Evolutionary conservation across 768 basidiomycete species (phyloP).

Genomic region (Russula virescens): DNA sequence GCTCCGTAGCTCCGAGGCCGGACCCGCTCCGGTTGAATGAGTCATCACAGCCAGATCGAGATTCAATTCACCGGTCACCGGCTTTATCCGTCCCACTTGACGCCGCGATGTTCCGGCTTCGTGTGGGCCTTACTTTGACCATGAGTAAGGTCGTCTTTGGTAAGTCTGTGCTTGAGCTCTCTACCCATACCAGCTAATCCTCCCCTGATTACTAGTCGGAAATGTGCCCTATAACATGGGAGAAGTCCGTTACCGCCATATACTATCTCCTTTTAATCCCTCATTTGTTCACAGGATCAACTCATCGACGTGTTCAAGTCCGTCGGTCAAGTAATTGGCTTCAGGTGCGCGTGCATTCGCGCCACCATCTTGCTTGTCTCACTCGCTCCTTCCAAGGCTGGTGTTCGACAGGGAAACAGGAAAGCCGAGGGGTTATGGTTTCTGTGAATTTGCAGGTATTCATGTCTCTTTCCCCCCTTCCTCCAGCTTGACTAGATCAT

Average conservation of each 20-base stretch:
- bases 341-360: constrained; percentile 47
- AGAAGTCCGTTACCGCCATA: constrained; percentile 41
- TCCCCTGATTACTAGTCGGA: constrained; percentile 48
- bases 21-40: no score
- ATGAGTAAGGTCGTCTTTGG: constrained; percentile 77
- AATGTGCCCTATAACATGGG: constrained; percentile 91
- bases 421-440: constrained; percentile 90
- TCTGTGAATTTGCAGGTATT: constrained; percentile 86
- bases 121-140: no score
- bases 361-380: not conserved
- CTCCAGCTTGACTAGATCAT: not conserved
- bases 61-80: no score
- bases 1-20: no score
- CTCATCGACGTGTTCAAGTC: constrained; percentile 85
- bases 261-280: not conserved
- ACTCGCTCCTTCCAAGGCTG: constrained; percentile 42
- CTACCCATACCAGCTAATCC: not conserved
- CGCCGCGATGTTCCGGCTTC: no score
- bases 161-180: constrained; percentile 27
- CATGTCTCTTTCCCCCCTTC: not conserved
- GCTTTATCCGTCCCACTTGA: no score
- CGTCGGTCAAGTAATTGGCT: constrained; percentile 84
- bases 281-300: constrained; percentile 48
- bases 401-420: constrained; percentile 92
- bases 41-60: no score